Conservation (phyloP, 306 rosid genomes). For the Senna siamea region DNA sequence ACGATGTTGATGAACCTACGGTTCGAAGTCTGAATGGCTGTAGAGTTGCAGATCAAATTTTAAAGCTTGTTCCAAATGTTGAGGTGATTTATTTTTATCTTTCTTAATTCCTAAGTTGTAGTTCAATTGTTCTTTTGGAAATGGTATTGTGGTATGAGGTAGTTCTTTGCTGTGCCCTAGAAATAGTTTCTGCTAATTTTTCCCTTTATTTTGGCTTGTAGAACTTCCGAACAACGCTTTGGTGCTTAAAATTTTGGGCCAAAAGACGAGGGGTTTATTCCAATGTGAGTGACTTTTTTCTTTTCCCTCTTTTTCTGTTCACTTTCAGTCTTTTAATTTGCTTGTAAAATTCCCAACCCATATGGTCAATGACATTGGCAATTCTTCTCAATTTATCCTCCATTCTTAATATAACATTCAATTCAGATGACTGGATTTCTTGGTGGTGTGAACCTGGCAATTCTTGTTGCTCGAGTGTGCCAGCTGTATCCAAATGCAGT, state of each 20-base stretch:
- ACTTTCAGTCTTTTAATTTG: conserved; percentile 7
- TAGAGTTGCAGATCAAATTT: conserved; percentile 98
- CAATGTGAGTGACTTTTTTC: conserved; percentile 61
- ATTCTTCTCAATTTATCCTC: not conserved
- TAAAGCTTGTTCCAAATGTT: conserved; percentile 91
- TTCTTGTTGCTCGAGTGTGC: conserved; percentile 92
- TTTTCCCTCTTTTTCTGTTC: not conserved
- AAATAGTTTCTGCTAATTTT: not conserved
- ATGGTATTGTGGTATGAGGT: not conserved
- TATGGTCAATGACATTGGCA: not conserved
- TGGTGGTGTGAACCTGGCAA: conserved; percentile 97
- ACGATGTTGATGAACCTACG: conserved; percentile 85
- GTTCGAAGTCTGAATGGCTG: conserved; percentile 96
- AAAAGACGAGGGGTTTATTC: conserved; percentile 93
- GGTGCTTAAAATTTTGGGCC: conserved; percentile 93
- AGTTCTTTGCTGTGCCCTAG: not conserved
- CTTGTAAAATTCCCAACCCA: not conserved
- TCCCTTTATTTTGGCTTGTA: conserved; percentile 27
- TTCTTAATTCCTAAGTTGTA: not conserved
- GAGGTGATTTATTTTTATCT: conserved; percentile 51
- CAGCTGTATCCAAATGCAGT: conserved; percentile 95
- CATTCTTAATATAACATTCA: not conserved
- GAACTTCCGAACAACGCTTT: conserved; percentile 82
- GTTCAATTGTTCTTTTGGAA: not conserved
- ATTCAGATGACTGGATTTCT: conserved; percentile 93